A percentile compares a stretch with the other conserved stretches of the same genome.
Evolutionary conservation across 805 yeast genomes (phyloP).

Genomic region (Scheffersomyces stipitis): DNA sequence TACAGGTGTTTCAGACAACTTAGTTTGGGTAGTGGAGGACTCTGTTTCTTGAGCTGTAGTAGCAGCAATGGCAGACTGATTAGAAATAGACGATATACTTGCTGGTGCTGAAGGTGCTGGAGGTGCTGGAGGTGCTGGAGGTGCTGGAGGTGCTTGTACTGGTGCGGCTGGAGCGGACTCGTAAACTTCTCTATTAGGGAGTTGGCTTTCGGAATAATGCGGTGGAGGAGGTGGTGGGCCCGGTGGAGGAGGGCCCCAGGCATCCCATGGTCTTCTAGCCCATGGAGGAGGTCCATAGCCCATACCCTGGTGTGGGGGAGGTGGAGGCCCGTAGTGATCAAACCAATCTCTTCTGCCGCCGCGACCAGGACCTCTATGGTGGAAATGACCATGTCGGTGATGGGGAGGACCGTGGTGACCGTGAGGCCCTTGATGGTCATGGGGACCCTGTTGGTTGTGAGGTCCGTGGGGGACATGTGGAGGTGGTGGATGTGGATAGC

Average conservation of each 20-base stretch:
- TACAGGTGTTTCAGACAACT: too few relatives aligned
- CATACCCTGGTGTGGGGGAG: background rate
- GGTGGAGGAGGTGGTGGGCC: background rate
- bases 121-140: background rate
- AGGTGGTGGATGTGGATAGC: background rate
- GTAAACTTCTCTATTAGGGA: too few relatives aligned
- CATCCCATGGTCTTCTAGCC: background rate
- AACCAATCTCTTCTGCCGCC: background rate
- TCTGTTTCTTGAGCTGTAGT: too few relatives aligned
- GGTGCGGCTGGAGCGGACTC: background rate
- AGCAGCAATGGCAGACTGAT: too few relatives aligned
- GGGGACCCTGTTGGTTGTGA: constrained; percentile 8
- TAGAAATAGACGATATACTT: too few relatives aligned
- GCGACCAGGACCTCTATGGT: background rate
- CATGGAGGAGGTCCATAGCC: background rate
- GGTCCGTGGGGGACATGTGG: background rate
- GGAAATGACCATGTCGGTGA: constrained; percentile 4
- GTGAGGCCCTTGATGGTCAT: constrained; percentile 6
- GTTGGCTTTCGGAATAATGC: too few relatives aligned
- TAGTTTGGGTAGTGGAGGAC: too few relatives aligned
- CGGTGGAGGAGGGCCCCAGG: constrained; percentile 1
- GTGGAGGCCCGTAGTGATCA: background rate
- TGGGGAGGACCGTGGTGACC: constrained; percentile 7
- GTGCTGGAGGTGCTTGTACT: background rate
- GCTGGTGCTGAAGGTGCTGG: too few relatives aligned